Evolutionary conservation across 306 rosid species (phyloP), one percentile per base, ranked within the genome.

Genomic region (Senna tora): DNA sequence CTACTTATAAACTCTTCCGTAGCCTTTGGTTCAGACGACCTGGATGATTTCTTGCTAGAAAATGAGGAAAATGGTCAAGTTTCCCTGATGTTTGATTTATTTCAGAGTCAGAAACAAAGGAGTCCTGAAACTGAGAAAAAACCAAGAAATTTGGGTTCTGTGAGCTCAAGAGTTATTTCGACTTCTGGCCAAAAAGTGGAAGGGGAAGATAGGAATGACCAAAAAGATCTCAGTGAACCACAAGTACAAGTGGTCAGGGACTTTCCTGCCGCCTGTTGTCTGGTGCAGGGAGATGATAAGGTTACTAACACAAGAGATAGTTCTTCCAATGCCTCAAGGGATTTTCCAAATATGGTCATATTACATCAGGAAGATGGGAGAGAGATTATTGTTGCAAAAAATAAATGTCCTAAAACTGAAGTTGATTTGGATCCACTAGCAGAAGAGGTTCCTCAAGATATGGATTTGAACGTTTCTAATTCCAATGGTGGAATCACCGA

Each of bases 11-110:
- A 91, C 77, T 70, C 97, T 50, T 83, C 97, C 20, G 93, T 89
- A 38, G 99, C 96, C 1, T 91, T 85, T 84, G 99, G 97, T 72
- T 83, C 89, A 0, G 79, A 80, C 12, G 96, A 94, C 75, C 84
- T 96, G 86, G 90, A 88, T 79, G 97, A 87, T 84, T 94, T 86
- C 65, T 72, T 64, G 81, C 79, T 79, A 58, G 87, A 80, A 67
- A 83, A 74, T 22, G 71, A 19, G 53, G 77, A 83, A 50, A 65
- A 14, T 52, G 71, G 79, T 7, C 43, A 21, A 5, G 57, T 7
- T 83, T 73, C 79, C 49, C 76, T 41, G 8, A 56, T 49, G 41
- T 30, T 61, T 77, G 83, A 77, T 39, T 55, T 52, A 10, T 79
- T 83, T 51, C 63, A 38, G 38, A 67, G 65, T 47, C 80, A 15